Evolutionary conservation across 2,329 filamentous ascomycete genomes (phyloP).

Genomic region (Aspergillus ustus): DNA sequence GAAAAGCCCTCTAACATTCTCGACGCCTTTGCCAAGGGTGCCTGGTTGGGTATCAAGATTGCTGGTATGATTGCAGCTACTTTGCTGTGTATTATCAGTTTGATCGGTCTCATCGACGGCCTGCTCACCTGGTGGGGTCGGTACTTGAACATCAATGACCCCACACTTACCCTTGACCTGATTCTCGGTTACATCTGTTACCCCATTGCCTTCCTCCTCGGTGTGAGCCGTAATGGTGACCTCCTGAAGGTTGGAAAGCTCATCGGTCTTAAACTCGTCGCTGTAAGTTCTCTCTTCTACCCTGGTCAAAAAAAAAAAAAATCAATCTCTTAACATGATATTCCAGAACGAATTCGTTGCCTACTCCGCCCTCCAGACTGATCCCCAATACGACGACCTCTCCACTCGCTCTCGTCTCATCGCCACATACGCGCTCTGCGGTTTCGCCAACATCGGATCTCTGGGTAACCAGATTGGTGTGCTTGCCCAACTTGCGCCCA

Average conservation of each 20-base stretch:
- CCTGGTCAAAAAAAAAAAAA: not conserved
- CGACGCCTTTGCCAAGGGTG: conserved; percentile 82
- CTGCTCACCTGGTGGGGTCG: conserved; percentile 82
- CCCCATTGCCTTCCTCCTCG: conserved; percentile 79
- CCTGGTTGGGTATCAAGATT: conserved; percentile 85
- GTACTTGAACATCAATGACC: conserved; percentile 74
- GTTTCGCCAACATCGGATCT: conserved; percentile 83
- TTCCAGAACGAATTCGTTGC: conserved; percentile 78
- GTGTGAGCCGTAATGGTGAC: conserved; percentile 67
- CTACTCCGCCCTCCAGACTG: conserved; percentile 62
- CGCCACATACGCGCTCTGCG: conserved; percentile 82
- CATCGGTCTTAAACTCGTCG: conserved; percentile 84
- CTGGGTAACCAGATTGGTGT: conserved; percentile 90
- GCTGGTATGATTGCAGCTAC: conserved; percentile 80
- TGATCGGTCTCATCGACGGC: conserved; percentile 74
- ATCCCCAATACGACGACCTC: conserved; percentile 60
- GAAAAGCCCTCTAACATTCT: conserved; percentile 74
- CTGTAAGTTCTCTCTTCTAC: conserved; percentile 50
- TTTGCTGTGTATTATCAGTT: conserved; percentile 80
- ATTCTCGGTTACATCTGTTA: conserved; percentile 79
- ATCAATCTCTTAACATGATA: not conserved
- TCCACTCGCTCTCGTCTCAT: conserved; percentile 76
- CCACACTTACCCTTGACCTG: conserved; percentile 73
- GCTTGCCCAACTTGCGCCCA: conserved; percentile 77
- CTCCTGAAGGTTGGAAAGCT: conserved; percentile 75